Percentiles rank a stretch among this genome's conserved stretches.
phyloP scores from a whole-genome alignment of 2,329 filamentous ascomycete species.

The Drechslerella stenobrocha region DNA sequence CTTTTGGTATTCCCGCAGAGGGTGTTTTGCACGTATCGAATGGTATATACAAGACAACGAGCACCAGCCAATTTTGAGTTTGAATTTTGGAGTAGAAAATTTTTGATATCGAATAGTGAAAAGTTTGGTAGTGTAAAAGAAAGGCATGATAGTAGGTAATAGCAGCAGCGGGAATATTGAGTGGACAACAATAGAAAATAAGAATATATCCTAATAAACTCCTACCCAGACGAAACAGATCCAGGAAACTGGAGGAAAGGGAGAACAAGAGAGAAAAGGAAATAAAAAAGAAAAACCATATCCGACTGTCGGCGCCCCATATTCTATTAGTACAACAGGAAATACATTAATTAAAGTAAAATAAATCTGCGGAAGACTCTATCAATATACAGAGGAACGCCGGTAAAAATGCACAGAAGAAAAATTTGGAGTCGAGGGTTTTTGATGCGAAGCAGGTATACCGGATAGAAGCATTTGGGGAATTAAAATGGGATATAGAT shows the following conservation, averaged over 20 bases:
- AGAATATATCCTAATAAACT: conserved; percentile 13
- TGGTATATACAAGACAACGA: conserved; percentile 1
- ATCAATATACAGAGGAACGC: conserved; percentile 39
- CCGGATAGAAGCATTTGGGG: not conserved
- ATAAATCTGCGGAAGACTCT: conserved; percentile 16
- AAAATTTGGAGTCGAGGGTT: conserved; percentile 8
- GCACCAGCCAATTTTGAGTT: not conserved
- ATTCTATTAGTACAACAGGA: conserved; percentile 44
- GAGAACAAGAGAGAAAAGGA: conserved; percentile 6
- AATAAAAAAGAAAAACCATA: conserved; percentile 11
- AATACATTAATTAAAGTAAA: conserved; percentile 20
- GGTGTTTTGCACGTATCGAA: not conserved
- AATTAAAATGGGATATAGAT: not conserved
- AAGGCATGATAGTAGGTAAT: not conserved
- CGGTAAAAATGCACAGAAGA: conserved; percentile 23
- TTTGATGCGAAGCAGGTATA: conserved; percentile 14
- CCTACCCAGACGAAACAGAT: conserved; percentile 11
- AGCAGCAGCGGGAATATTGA: not conserved
- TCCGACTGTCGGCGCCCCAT: conserved; percentile 42
- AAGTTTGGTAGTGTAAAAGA: not conserved
- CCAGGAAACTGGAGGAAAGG: conserved; percentile 6
- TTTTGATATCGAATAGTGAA: not conserved
- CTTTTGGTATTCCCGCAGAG: not conserved
- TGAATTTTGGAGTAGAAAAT: not conserved
- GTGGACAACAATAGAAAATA: conserved; percentile 8